Evolutionary conservation across 139 green algal species (phyloP).

Genomic region (Gonium pectorale): DNA sequence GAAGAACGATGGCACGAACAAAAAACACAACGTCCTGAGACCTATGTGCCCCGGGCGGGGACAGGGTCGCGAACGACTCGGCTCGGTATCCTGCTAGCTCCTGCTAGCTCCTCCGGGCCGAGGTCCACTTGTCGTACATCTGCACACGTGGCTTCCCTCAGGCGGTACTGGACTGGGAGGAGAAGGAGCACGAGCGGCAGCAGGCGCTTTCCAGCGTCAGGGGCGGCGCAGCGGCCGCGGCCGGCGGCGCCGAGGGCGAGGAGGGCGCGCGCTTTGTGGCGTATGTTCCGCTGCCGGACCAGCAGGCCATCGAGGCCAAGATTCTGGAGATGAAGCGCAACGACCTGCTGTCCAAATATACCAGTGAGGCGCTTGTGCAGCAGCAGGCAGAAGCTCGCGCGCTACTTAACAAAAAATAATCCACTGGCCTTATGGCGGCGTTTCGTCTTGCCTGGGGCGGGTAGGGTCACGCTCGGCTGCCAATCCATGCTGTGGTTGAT

Average conservation of each 20-base stretch:
- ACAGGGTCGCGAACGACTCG: neutral
- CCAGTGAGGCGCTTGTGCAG: conserved; percentile 69
- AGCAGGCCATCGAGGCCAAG: conserved; percentile 91
- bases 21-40: too few relatives aligned
- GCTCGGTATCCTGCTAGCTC: neutral
- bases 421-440: too few relatives aligned
- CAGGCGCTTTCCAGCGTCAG: neutral
- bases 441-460: too few relatives aligned
- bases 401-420: conserved; percentile 78
- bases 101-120: too few relatives aligned
- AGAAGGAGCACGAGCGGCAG: conserved; percentile 73
- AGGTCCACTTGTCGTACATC: too few relatives aligned
- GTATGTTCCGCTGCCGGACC: conserved; percentile 94
- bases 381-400: conserved; percentile 83
- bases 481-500: too few relatives aligned
- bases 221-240: neutral
- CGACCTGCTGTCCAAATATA: conserved; percentile 91
- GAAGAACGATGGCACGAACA: too few relatives aligned
- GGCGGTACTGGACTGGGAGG: conserved; percentile 81
- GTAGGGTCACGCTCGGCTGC: too few relatives aligned
- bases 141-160: conserved; percentile 52
- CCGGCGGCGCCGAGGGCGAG: conserved; percentile 45
- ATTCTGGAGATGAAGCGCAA: conserved; percentile 96
- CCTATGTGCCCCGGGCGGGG: neutral
- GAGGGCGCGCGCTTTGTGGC: conserved; percentile 82